Conservation (phyloP, 2,329 filamentous ascomycete species). For the Sporothrix protearum region DNA sequence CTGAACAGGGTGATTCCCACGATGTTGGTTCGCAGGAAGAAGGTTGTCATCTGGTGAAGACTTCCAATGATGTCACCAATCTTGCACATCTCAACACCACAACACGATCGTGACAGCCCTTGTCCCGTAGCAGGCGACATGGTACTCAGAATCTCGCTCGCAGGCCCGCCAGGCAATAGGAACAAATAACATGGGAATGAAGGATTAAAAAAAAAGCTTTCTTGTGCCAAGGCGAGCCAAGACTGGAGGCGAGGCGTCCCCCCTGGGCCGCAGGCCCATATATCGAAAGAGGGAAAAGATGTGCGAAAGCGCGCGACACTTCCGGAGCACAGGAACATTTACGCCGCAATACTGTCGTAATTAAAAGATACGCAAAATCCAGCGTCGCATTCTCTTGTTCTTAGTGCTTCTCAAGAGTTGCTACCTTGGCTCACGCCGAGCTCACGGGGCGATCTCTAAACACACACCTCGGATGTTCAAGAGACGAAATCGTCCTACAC, state of each 20-base stretch:
- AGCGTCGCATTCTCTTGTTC: background rate
- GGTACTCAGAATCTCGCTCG: background rate
- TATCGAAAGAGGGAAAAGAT: background rate
- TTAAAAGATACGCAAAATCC: background rate
- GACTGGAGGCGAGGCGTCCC: background rate
- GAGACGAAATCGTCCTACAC: constrained; percentile 13
- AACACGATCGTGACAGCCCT: constrained; percentile 4
- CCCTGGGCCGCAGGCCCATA: background rate
- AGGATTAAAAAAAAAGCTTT: constrained; percentile 16
- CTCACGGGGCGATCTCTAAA: constrained; percentile 18
- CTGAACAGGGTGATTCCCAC: background rate
- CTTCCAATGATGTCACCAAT: background rate
- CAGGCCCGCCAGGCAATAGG: background rate
- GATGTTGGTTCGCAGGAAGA: background rate
- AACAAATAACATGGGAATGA: background rate
- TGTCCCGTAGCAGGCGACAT: background rate
- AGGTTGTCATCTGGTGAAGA: background rate
- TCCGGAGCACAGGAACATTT: too few relatives aligned
- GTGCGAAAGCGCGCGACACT: too few relatives aligned
- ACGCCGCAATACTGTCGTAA: background rate
- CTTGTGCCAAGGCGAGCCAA: constrained; percentile 8
- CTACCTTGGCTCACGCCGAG: background rate
- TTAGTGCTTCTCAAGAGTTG: background rate
- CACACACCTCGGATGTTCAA: constrained; percentile 14
- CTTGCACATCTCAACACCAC: background rate